A percentile compares a stretch with the other conserved stretches of the same genome.
Evolutionary conservation across 176 grass and related monocot genomes (phyloP).

Genomic region (Pharus latifolius): DNA sequence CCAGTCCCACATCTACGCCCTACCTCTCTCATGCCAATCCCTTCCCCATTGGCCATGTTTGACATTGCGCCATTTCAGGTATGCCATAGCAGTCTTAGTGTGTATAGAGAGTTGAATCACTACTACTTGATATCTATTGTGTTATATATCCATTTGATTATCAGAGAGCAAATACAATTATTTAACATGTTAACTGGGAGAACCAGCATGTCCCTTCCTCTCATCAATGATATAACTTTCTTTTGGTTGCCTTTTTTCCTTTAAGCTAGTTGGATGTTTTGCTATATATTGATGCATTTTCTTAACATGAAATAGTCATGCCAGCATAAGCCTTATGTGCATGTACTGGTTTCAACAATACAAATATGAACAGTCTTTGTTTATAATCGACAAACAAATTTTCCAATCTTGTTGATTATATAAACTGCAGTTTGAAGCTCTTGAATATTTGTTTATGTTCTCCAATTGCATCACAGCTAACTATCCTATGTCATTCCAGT

Average conservation of each 20-base stretch:
- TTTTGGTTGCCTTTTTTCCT: too few species aligned
- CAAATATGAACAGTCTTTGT: background rate
- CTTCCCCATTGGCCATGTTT: slow-evolving; percentile 75
- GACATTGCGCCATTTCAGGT: slow-evolving; percentile 96
- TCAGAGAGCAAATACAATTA: background rate
- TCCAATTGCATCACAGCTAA: slow-evolving; percentile 19
- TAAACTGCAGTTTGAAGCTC: background rate
- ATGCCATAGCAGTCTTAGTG: slow-evolving; percentile 5
- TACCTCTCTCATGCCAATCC: slow-evolving; percentile 80
- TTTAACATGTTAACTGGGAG: background rate
- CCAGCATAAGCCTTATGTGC: background rate
- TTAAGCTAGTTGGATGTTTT: too few species aligned
- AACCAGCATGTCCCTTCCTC: background rate
- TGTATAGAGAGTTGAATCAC: slow-evolving; percentile 7
- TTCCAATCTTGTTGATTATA: slow-evolving; percentile 1
- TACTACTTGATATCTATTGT: background rate
- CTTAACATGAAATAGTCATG: background rate
- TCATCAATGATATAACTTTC: too few species aligned
- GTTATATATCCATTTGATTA: background rate
- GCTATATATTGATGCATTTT: background rate
- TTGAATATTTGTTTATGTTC: background rate
- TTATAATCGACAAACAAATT: background rate
- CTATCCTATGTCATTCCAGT: slow-evolving; percentile 38
- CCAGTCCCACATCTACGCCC: slow-evolving; percentile 60
- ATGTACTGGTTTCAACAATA: background rate